A percentile compares a stretch with the other conserved stretches of the same genome.
These are phyloP conservation scores for Lycium ferocissimum DNA, from an alignment of 257 asterid species.

Conservation along the genomic window DNA sequence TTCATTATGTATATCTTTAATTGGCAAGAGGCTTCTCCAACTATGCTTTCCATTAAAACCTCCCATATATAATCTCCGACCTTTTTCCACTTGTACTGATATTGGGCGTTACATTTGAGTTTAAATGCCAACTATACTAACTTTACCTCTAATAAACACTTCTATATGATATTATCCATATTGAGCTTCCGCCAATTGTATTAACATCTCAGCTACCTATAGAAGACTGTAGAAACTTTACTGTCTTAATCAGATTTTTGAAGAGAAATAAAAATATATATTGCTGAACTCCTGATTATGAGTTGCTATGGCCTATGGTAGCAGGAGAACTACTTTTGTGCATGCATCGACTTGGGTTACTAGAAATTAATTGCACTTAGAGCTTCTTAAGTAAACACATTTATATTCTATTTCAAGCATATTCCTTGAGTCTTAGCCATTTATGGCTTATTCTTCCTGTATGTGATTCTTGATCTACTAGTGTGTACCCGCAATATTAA, in stretches of 20 bases:
- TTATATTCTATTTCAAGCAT: not conserved
- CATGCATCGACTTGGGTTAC: not conserved
- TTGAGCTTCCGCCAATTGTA: no score
- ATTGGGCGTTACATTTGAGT: no score
- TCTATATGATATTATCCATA: not conserved
- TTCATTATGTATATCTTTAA: no score
- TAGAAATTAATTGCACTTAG: not conserved
- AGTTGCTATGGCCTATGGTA: not conserved
- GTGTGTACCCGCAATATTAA: constrained; percentile 18
- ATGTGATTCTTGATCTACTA: not conserved
- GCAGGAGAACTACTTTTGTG: not conserved
- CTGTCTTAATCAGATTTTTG: not conserved
- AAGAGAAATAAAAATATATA: not conserved
- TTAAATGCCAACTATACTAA: no score
- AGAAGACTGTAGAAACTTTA: no score
- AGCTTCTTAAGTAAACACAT: not conserved
- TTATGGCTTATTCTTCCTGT: not conserved
- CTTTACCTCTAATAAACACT: no score
- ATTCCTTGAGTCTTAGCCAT: not conserved
- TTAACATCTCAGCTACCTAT: no score
- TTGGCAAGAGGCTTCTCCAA: no score
- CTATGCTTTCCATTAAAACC: no score
- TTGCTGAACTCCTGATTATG: not conserved
- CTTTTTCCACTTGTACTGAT: no score
- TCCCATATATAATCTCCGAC: no score